Evolutionary conservation across 192 early-diverging fungal genomes (phyloP).

Genomic region (Mycoemilia scoparia): DNA sequence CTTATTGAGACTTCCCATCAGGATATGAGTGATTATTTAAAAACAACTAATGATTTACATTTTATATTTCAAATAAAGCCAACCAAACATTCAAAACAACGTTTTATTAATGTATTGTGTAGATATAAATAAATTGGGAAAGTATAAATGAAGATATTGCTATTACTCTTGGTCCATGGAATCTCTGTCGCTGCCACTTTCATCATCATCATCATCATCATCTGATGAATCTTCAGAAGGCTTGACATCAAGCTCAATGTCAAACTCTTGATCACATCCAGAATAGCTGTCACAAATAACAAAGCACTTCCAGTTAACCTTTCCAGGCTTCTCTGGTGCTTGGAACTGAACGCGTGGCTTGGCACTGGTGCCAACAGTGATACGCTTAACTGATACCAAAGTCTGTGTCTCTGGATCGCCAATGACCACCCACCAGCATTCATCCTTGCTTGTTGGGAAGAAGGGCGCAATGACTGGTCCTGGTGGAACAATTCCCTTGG

Average conservation of each 20-base stretch:
- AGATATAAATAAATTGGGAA: too few relatives aligned
- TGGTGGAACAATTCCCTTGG: slow-evolving; percentile 24
- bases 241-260: slow-evolving; percentile 38
- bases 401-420: slow-evolving; percentile 61
- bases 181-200: too few relatives aligned
- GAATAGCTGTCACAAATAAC: slow-evolving; percentile 87
- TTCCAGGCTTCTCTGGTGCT: slow-evolving; percentile 45
- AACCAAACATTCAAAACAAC: too few relatives aligned
- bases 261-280: slow-evolving; percentile 92
- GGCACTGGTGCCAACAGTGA: slow-evolving; percentile 41
- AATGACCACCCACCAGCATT: slow-evolving; percentile 96
- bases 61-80: too few relatives aligned
- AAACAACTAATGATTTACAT: too few relatives aligned
- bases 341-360: slow-evolving; percentile 67
- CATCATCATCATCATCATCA: slow-evolving; percentile 31
- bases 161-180: too few relatives aligned
- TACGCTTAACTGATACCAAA: slow-evolving; percentile 77
- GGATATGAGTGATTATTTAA: too few relatives aligned
- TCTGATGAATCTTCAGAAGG: slow-evolving; percentile 11
- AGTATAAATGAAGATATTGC: too few relatives aligned
- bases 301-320: slow-evolving; percentile 53
- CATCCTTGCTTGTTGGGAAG: slow-evolving; percentile 76
- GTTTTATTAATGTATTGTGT: too few relatives aligned
- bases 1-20: too few relatives aligned
- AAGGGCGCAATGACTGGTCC: slow-evolving; percentile 82